Evolutionary conservation across 1,284 basidiomycete species (phyloP), one percentile per base, ranked within the genome.

Genomic region (Malassezia japonica): DNA sequence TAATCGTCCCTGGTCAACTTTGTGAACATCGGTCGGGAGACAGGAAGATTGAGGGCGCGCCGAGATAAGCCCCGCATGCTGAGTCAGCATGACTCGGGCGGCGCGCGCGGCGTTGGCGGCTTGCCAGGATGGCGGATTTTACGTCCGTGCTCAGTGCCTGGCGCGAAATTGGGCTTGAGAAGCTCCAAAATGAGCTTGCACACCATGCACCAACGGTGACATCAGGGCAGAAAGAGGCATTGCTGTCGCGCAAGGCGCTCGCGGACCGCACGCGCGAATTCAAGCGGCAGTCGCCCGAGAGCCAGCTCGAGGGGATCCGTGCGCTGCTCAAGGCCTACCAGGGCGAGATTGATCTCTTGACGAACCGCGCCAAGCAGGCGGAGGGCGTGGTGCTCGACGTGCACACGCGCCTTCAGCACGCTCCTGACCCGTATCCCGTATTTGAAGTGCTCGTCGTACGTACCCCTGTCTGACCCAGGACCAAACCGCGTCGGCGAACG

Each of bases 371-470:
- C 27, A 95, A 94, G 71, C 75, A 80, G 15, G 85, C 90, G 1
- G 92, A 96, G 77, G 91, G 86, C 65, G 86, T 89, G 0, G 94
- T 99, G 74, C 77, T 95, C 27, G 86, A 84, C 62, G 83, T 91
- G 12, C 46, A 57, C 16, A 56, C 57, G 7, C 56, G 61, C 0
- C 75, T 98, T 3, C 86, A 87, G 0, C 88, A 92, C 67, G 90
- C 87, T 6, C 90, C 91, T 0, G 92, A 98, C 74, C 94, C 92
- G 15, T 94, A 90, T 70, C 92, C 92, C 4, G 78, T 96, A 5
- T 81, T 98, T 13, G 91, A 98, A 67, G 86, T 83, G 28, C 88
- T 90, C 4, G 84, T 96, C 21, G 86, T 87, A 68, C 47, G 84
- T 76, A 4, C 9, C 16, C 23, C 35, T 15, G 5, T 23, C 21